Evolutionary conservation across 177 flowering plant species (phyloP), one percentile per base, ranked within the genome.

Genomic region (Tripterygium wilfordii): DNA sequence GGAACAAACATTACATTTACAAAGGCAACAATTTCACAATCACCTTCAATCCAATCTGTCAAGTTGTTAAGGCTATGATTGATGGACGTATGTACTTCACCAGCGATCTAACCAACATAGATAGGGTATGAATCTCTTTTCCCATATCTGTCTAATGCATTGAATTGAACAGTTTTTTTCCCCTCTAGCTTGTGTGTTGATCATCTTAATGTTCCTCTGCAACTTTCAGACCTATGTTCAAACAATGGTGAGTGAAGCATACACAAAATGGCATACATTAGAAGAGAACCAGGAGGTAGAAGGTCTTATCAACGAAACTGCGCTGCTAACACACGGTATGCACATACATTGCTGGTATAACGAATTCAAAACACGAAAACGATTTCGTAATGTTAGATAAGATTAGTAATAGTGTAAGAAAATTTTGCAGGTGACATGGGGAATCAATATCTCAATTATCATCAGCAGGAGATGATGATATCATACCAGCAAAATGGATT

Each of bases 31-130:
- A 53, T 27, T 62, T 3, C 42, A 43, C 43, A 2, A 15, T 83
- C 10, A 10, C 51, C 18, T 36, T 83, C 10, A 79, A 74, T 48
- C 71, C 91, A 0, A 69, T 79, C 14, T 81, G 86, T 44, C 77
- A 83, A 69, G 56, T 79, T 10, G 44, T 69, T 1, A 49, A 51
- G 27, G 77, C 63, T 10, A 51, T 30, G 18, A 25, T 67, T 13
- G 35, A 72, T 31, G 87, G 83, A 2, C 68, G 64, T 4, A 3
- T n/a, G 2, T 77, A 35, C 42, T 17, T 63, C 2, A 17, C 33
- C 2, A 44, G 32, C 4, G 66, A 67, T 13, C 50, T 74, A 2
- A 16, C 28, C 12, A 37, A 7, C 22, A 6, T 49, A 16, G 46
- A 39, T 8, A 68, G 39, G 70, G 82, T 83, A 73, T 19, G 42